phyloP scores from a whole-genome alignment of 495 filamentous ascomycete genomes.

The Daldinia bambusicola region DNA sequence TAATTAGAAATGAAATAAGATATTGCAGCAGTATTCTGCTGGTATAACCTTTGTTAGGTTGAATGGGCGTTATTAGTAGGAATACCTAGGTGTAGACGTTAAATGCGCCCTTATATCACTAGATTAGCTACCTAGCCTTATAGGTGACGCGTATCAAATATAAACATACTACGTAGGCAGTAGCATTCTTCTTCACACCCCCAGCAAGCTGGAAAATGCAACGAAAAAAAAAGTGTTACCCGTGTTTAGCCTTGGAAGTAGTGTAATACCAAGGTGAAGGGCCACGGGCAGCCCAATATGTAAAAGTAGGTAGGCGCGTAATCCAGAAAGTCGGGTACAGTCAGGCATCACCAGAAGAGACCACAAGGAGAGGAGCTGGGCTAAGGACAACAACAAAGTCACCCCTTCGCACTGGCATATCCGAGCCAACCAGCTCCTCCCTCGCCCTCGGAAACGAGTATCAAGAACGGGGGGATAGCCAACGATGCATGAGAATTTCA shows the following conservation, averaged over 20 bases:
- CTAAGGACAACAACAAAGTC: not conserved
- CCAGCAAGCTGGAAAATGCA: constrained; percentile 15
- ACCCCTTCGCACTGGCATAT: constrained; percentile 11
- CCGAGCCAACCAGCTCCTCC: constrained; percentile 12
- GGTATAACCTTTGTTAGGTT: not conserved
- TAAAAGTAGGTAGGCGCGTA: constrained; percentile 4
- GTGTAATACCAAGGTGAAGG: constrained; percentile 34
- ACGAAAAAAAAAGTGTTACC: constrained; percentile 40
- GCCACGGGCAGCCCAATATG: constrained; percentile 7
- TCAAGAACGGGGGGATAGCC: constrained; percentile 22
- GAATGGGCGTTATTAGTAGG: not conserved
- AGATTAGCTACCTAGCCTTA: no score
- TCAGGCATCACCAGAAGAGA: not conserved
- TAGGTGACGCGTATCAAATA: not conserved
- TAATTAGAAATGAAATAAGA: not conserved
- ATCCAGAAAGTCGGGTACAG: constrained; percentile 7
- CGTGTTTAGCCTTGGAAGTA: constrained; percentile 24
- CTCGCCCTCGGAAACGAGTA: not conserved
- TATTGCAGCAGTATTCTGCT: not conserved
- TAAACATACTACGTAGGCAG: not conserved
- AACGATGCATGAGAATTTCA: constrained; percentile 33
- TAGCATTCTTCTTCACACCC: constrained; percentile 30
- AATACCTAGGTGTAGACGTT: no score
- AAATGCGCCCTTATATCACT: no score
- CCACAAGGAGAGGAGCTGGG: constrained; percentile 14